Evolutionary conservation across 371 early-diverging fungal species (phyloP), one percentile per base, ranked within the genome.

Genomic region (Saksenaea oblongispora): DNA sequence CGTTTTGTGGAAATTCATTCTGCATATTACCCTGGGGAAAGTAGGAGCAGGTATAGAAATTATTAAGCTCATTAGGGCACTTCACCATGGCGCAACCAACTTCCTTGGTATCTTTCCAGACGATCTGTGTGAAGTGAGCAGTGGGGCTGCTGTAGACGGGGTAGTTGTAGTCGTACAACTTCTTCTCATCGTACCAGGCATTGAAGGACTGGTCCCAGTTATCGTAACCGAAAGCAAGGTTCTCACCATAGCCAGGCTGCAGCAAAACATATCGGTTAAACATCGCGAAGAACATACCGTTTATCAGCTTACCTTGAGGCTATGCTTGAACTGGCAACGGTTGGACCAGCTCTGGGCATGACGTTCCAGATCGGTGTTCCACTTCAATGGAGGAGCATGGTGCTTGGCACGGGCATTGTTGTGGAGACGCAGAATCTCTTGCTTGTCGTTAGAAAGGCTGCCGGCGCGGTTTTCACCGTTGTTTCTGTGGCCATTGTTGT

Each of bases 291-390:
- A 35, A 13, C 34, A 9, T 1, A 22, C 18, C 14, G 7, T 7
- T 54, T 18, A n/a, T 26, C 5, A 26, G 26, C 18, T 26, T 26
- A 18, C 15, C 24, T 39, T 39, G 14, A 22, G 1, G 34, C 76
- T 79, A 60, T 84, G 84, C 54, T 72, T 18, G 55, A 79, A 83
- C n/a, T 55, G 17, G 56, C 84, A 87, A 18, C 34, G 14, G 59
- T 74, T 66, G 59, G 80, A 69, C 76, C 78, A 83, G 15, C 73
- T 67, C 63, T 81, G 76, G n/a, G 82, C 85, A 59, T 74, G 82
- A 0, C 35, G 53, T 31, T 77, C 87, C 10, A 79, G 51, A 0
- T 53, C 73, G 14, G 17, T 47, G 62, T 71, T 76, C 84, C 84
- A 87, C 15, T 57, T 74, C 56, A 87, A 41, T 5, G 78, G 54